A percentile compares a stretch with the other conserved stretches of the same genome.
Evolutionary conservation across 177 flowering plant species (phyloP).

Genomic region (Vitis hybrid): DNA sequence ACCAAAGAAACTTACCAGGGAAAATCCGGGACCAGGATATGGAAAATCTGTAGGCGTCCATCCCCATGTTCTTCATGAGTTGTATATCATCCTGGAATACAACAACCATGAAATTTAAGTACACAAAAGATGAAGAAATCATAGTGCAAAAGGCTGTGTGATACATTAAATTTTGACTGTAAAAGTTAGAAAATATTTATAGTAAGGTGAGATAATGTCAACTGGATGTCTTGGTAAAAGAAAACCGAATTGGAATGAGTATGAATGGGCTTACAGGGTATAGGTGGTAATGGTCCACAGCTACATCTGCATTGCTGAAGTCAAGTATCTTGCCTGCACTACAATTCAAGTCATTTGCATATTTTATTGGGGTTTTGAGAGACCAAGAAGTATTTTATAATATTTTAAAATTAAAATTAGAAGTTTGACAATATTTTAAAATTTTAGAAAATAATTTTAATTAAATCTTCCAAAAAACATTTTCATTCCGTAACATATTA

Average conservation of each 20-base stretch:
- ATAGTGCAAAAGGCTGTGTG: no score
- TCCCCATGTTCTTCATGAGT: constrained; percentile 80
- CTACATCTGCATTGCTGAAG: constrained; percentile 74
- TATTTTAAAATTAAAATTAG: no score
- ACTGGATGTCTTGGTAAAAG: background rate
- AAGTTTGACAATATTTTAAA: no score
- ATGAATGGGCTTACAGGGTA: constrained; percentile 34
- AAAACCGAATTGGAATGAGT: background rate
- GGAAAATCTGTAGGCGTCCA: constrained; percentile 84
- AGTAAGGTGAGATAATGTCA: no score
- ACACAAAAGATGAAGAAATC: no score
- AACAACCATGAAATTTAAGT: background rate
- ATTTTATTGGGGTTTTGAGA: no score
- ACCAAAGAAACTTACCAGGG: constrained; percentile 47
- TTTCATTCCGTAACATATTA: no score
- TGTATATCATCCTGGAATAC: constrained; percentile 60
- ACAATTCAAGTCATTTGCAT: background rate
- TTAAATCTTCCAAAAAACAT: no score
- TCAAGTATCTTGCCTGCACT: constrained; percentile 65
- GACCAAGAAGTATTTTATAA: no score
- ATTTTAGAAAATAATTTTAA: no score
- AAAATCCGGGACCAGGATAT: constrained; percentile 90
- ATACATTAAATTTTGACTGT: no score
- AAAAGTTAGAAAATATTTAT: no score
- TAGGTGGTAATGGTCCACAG: constrained; percentile 73